Evolutionary conservation across 495 filamentous ascomycete genomes (phyloP).

Genomic region (Aspergillus bridgeri): DNA sequence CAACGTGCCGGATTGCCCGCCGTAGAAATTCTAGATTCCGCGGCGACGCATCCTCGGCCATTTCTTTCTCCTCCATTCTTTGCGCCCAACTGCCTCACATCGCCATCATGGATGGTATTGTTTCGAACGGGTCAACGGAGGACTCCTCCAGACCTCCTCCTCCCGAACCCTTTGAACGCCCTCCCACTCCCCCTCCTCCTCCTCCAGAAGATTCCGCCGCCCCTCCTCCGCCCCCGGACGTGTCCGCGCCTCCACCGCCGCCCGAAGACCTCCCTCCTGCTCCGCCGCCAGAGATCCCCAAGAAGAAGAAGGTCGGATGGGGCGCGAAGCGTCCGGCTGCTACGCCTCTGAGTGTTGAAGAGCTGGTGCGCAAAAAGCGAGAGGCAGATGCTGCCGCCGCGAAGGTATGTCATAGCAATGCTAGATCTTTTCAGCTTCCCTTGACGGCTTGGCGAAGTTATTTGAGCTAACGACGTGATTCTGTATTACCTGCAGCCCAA

Average conservation of each 20-base stretch:
- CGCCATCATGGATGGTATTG: slow-evolving; percentile 26
- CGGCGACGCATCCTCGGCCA: slow-evolving; percentile 1
- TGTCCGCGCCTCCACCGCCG: slow-evolving; percentile 54
- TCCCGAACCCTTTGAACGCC: slow-evolving; percentile 37
- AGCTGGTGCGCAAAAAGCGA: slow-evolving; percentile 72
- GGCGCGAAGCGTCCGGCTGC: slow-evolving; percentile 35
- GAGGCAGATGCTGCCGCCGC: slow-evolving; percentile 74
- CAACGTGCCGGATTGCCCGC: slow-evolving; percentile 10
- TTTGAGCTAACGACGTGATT: background rate
- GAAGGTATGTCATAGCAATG: slow-evolving; percentile 49
- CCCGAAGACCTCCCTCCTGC: slow-evolving; percentile 52
- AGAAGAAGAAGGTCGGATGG: slow-evolving; percentile 59
- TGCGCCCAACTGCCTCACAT: background rate
- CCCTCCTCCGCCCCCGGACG: slow-evolving; percentile 45
- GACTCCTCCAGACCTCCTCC: slow-evolving; percentile 23
- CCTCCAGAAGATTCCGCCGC: slow-evolving; percentile 46
- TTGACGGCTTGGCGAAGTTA: background rate
- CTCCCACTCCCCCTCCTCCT: slow-evolving; percentile 52
- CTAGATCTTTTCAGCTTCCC: background rate
- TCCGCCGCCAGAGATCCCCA: slow-evolving; percentile 37
- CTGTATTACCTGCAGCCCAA: slow-evolving; percentile 59
- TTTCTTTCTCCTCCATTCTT: slow-evolving; percentile 3
- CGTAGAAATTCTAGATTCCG: slow-evolving; percentile 15
- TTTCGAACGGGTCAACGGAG: slow-evolving; percentile 23
- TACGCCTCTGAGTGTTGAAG: slow-evolving; percentile 69